Conservation (phyloP, 2,329 filamentous ascomycete species). For the Diplodia sapinea region DNA sequence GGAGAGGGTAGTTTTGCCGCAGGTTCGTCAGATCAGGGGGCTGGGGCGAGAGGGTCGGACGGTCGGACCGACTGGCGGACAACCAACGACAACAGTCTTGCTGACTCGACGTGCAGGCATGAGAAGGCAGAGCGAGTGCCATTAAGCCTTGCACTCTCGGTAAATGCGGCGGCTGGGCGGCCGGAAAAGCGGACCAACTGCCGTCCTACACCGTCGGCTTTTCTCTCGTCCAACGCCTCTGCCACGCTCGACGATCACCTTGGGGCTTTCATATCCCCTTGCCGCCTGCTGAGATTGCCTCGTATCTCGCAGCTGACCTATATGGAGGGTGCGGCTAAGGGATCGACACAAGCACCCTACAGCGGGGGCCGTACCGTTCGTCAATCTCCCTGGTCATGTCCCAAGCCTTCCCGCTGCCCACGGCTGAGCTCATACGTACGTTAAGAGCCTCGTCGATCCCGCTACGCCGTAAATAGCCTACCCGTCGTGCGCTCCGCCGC, state of each 20-base stretch:
- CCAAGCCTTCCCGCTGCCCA: conserved; percentile 6
- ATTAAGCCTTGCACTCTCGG: background rate
- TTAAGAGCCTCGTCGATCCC: background rate
- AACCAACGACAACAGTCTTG: background rate
- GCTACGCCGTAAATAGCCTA: too few species aligned
- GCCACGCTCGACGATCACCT: conserved; percentile 4
- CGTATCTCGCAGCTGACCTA: background rate
- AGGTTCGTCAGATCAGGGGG: background rate
- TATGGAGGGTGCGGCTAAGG: background rate
- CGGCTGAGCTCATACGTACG: background rate
- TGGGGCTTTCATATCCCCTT: background rate
- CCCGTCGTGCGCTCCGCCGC: background rate
- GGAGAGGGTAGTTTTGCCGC: too few species aligned
- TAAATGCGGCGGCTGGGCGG: conserved; percentile 6
- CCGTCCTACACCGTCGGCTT: background rate
- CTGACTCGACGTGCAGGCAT: conserved; percentile 19
- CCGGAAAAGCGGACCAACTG: conserved; percentile 1
- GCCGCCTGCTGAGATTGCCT: background rate
- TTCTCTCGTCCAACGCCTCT: conserved; percentile 1
- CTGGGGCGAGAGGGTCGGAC: background rate
- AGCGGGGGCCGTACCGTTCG: conserved; percentile 21
- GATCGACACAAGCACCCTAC: conserved; percentile 1
- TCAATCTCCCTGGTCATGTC: conserved; percentile 18
- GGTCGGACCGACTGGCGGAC: conserved; percentile 6
- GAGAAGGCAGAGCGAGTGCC: background rate